A percentile compares a stretch with the other conserved stretches of the same genome.
Evolutionary conservation across 2,329 filamentous ascomycete genomes (phyloP).

Genomic region (Ceratocystis lukuohia): DNA sequence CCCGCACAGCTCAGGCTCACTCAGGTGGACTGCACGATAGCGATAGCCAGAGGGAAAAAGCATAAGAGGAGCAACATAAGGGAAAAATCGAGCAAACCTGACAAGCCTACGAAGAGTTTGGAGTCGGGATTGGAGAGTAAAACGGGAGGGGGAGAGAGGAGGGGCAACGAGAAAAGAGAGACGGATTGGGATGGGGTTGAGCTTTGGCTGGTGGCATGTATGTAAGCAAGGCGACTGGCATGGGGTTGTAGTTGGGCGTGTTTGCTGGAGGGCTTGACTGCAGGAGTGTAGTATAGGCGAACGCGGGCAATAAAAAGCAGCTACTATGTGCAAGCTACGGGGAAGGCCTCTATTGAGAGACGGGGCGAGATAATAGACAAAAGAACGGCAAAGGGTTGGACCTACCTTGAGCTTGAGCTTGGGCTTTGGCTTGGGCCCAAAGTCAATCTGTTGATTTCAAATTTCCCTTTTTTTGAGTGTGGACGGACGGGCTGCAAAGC

Average conservation of each 20-base stretch:
- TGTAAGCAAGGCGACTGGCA: background rate
- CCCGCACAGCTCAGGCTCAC: background rate
- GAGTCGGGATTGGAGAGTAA: background rate
- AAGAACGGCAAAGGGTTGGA: background rate
- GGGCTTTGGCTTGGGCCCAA: background rate
- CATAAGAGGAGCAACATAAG: background rate
- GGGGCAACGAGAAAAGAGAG: background rate
- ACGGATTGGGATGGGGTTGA: background rate
- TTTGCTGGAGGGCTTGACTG: background rate
- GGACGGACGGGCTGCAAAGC: background rate
- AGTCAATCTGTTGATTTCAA: background rate
- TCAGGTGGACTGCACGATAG: background rate
- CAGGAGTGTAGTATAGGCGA: background rate
- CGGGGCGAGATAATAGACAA: background rate
- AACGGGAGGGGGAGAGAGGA: background rate
- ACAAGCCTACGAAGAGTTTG: background rate
- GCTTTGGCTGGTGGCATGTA: background rate
- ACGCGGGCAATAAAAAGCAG: too few relatives aligned
- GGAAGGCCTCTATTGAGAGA: background rate
- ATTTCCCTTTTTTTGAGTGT: background rate
- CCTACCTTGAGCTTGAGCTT: background rate
- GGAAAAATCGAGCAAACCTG: background rate
- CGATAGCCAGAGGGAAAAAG: background rate
- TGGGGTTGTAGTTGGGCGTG: too few relatives aligned
- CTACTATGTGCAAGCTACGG: too few relatives aligned